These are phyloP conservation scores for Thelephora ganbajun DNA, from an alignment of 768 basidiomycete genomes.

Conservation along the genomic window DNA sequence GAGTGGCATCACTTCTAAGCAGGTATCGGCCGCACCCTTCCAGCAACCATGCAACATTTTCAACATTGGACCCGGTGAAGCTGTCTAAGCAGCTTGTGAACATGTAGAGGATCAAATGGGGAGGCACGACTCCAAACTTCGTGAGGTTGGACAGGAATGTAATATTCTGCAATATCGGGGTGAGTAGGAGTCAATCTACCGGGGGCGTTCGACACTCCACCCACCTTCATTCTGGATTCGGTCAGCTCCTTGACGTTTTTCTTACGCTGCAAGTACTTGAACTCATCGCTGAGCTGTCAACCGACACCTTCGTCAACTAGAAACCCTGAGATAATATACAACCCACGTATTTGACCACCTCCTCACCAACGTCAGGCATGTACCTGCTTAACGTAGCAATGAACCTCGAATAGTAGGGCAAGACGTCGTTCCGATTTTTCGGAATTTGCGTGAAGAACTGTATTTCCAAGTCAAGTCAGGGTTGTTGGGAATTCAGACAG, in stretches of 20 bases:
- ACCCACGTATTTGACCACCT: constrained; percentile 69
- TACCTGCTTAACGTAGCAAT: constrained; percentile 81
- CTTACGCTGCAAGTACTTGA: constrained; percentile 88
- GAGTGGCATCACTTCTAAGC: constrained; percentile 76
- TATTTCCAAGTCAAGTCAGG: neutral
- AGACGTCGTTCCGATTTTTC: constrained; percentile 76
- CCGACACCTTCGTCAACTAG: neutral
- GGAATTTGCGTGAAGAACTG: constrained; percentile 76
- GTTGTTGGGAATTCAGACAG: neutral
- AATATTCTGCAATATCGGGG: constrained; percentile 47
- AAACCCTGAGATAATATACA: neutral
- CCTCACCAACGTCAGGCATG: constrained; percentile 86
- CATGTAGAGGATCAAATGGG: constrained; percentile 86
- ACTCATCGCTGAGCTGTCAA: constrained; percentile 85
- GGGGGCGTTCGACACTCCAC: neutral
- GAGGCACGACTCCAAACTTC: constrained; percentile 87
- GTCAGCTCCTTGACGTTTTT: constrained; percentile 85
- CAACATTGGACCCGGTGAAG: constrained; percentile 84
- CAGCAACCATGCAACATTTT: constrained; percentile 80
- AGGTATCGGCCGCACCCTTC: constrained; percentile 93
- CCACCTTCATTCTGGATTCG: constrained; percentile 73
- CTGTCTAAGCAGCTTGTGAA: constrained; percentile 97
- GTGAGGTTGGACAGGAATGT: constrained; percentile 82
- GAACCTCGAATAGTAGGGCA: constrained; percentile 87
- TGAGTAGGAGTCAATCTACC: neutral